Conservation (phyloP, 2,329 filamentous ascomycete species). For the Aureobasidium sp. region DNA sequence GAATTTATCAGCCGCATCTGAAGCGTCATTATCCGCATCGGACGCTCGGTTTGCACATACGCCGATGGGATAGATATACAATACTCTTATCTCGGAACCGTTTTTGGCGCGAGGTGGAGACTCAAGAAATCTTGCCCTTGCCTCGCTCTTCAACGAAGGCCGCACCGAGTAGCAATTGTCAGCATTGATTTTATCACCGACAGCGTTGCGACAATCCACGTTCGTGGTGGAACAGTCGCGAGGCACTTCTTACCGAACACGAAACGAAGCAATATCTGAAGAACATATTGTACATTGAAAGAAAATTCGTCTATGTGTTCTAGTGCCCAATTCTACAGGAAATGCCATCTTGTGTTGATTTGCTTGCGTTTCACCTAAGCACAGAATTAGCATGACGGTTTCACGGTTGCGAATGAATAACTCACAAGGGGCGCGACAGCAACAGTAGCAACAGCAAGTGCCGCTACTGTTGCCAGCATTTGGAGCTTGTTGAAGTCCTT, state of each 20-base stretch:
- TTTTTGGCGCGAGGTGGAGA: no score
- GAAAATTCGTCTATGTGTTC: not conserved
- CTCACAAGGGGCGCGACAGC: constrained; percentile 80
- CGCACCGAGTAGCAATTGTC: not conserved
- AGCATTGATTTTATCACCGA: not conserved
- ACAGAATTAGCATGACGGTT: constrained; percentile 20
- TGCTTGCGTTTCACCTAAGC: constrained; percentile 52
- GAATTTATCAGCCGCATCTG: not conserved
- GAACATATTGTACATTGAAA: not conserved
- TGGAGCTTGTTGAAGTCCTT: constrained; percentile 90
- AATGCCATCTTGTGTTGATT: constrained; percentile 58
- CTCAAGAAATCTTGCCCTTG: no score
- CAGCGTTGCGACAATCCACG: not conserved
- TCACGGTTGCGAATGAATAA: constrained; percentile 20
- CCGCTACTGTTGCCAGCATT: constrained; percentile 74
- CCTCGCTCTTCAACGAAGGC: no score
- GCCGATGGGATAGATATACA: not conserved
- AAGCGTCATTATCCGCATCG: not conserved
- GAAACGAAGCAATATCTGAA: not conserved
- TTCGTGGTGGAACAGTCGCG: not conserved
- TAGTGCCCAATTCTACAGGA: constrained; percentile 20
- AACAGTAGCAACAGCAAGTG: constrained; percentile 67
- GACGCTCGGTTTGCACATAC: not conserved
- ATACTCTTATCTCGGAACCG: no score
- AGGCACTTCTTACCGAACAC: not conserved